Evolutionary conservation across 2,329 filamentous ascomycete species (phyloP).

Genomic region (Escovopsis sp.): DNA sequence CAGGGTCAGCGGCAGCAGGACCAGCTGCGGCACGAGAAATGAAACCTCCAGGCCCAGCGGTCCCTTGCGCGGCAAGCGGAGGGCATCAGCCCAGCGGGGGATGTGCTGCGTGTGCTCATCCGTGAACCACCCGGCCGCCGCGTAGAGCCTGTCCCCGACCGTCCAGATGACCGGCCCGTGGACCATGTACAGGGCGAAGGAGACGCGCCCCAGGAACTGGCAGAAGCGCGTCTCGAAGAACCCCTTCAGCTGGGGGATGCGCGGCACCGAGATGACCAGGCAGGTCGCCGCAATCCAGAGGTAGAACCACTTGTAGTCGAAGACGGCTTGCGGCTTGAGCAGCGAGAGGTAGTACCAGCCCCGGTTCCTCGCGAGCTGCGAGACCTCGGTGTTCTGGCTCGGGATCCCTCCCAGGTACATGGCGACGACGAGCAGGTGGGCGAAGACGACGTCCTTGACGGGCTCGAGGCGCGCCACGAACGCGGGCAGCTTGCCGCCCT

Average conservation of each 20-base stretch:
- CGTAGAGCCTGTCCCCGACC: slow-evolving; percentile 49
- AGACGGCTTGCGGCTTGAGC: slow-evolving; percentile 51
- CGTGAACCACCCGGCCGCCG: slow-evolving; percentile 40
- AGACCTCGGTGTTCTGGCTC: slow-evolving; percentile 30
- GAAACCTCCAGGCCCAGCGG: slow-evolving; percentile 46
- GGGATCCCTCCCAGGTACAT: slow-evolving; percentile 49
- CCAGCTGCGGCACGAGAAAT: slow-evolving; percentile 43
- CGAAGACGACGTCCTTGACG: slow-evolving; percentile 36
- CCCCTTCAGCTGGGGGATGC: slow-evolving; percentile 39
- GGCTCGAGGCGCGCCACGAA: slow-evolving; percentile 31
- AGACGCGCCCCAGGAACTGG: slow-evolving; percentile 48
- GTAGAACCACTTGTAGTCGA: slow-evolving; percentile 54
- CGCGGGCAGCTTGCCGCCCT: slow-evolving; percentile 29
- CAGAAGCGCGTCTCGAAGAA: slow-evolving; percentile 45
- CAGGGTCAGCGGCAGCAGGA: slow-evolving; percentile 44
- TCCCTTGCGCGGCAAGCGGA: slow-evolving; percentile 39
- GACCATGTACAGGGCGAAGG: slow-evolving; percentile 48
- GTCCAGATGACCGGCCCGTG: slow-evolving; percentile 47
- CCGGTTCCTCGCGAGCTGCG: slow-evolving; percentile 34
- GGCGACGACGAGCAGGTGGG: slow-evolving; percentile 34
- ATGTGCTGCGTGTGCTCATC: slow-evolving; percentile 34
- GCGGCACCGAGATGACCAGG: slow-evolving; percentile 39
- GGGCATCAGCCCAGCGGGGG: slow-evolving; percentile 39
- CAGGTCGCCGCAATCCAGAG: slow-evolving; percentile 46
- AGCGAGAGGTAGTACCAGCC: slow-evolving; percentile 47